Conservation (phyloP, 768 basidiomycete genomes). For the Suillus lakei region DNA sequence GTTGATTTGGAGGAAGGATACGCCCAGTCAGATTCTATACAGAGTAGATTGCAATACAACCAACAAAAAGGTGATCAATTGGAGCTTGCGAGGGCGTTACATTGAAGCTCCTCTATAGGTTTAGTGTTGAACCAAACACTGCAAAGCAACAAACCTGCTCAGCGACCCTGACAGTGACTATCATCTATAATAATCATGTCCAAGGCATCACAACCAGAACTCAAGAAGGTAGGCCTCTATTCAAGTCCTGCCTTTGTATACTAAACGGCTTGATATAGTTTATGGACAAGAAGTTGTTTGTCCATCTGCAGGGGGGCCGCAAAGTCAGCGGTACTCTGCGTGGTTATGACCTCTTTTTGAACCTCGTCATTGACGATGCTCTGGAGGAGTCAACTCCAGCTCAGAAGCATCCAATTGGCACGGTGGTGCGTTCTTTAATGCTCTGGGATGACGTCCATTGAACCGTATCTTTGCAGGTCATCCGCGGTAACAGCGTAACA, state of each 20-base stretch:
- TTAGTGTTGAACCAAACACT: slow-evolving; percentile 31
- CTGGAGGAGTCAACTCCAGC: slow-evolving; percentile 89
- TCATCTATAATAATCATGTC: slow-evolving; percentile 60
- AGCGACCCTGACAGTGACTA: slow-evolving; percentile 8
- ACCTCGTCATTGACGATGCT: slow-evolving; percentile 96
- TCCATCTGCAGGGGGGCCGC: slow-evolving; percentile 92
- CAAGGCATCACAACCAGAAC: slow-evolving; percentile 94
- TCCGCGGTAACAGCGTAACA: slow-evolving; percentile 95
- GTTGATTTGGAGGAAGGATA: slow-evolving; percentile 4
- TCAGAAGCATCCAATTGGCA: slow-evolving; percentile 90
- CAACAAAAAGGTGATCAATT: background rate
- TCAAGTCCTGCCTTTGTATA: slow-evolving; percentile 6
- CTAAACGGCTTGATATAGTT: slow-evolving; percentile 55
- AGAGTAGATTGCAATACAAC: slow-evolving; percentile 5
- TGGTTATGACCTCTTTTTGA: slow-evolving; percentile 98
- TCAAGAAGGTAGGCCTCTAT: slow-evolving; percentile 84
- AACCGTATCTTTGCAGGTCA: slow-evolving; percentile 61
- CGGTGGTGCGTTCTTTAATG: slow-evolving; percentile 67
- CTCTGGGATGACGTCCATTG: slow-evolving; percentile 4
- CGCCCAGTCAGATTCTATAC: background rate
- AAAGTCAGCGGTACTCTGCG: slow-evolving; percentile 94
- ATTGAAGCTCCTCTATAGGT: slow-evolving; percentile 11
- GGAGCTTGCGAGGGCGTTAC: background rate
- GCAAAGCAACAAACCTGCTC: slow-evolving; percentile 31
- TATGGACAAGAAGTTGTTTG: slow-evolving; percentile 98